Conservation (phyloP, 495 filamentous ascomycete genomes). For the Neurospora sublineolata region DNA sequence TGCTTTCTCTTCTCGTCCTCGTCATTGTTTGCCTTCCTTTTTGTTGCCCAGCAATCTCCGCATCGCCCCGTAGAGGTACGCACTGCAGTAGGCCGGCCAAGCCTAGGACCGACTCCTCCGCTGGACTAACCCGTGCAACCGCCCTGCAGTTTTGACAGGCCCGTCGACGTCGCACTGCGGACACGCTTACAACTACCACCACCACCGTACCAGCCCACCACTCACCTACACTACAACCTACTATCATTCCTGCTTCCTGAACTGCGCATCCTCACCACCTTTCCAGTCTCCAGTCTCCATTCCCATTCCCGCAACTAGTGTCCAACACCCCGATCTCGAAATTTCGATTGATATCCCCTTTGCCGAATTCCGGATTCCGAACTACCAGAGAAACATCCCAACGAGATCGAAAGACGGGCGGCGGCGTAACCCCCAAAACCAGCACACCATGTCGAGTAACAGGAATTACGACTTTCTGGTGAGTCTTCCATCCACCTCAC, state of each 20-base stretch:
- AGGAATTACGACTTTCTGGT: conserved; percentile 98
- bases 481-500: conserved; percentile 20
- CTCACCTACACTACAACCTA: not conserved
- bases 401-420: conserved; percentile 9
- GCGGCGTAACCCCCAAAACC: not conserved
- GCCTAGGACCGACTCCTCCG: not conserved
- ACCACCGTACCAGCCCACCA: not conserved
- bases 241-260: not conserved
- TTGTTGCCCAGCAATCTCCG: not conserved
- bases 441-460: conserved; percentile 71
- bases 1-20: not conserved
- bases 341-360: not conserved
- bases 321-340: not conserved
- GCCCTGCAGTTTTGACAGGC: not conserved
- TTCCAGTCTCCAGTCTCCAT: not conserved
- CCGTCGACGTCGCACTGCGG: not conserved
- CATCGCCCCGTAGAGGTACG: not conserved
- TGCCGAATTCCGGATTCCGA: not conserved
- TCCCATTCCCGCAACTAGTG: not conserved
- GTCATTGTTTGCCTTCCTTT: not conserved
- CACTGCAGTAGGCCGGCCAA: not conserved
- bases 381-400: not conserved
- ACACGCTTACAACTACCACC: not conserved
- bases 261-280: not conserved
- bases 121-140: not conserved